These are phyloP conservation scores for Pascua sp. DNA, from an alignment of 1,284 basidiomycete genomes.

Conservation along the genomic window DNA sequence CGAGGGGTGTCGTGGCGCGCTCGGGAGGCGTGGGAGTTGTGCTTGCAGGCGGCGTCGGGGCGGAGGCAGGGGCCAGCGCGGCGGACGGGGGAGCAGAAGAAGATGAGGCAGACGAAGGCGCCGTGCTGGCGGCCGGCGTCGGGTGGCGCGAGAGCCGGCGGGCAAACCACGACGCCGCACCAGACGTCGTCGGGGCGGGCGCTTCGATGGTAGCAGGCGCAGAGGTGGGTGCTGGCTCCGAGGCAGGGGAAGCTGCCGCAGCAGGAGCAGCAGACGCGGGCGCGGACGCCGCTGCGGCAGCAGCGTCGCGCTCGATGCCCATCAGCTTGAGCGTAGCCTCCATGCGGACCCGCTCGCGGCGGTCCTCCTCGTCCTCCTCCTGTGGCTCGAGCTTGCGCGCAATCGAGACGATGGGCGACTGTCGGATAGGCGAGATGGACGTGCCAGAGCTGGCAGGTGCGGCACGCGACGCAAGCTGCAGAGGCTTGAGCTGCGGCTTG, in stretches of 20 bases:
- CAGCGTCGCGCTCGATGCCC: conserved; percentile 62
- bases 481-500: conserved; percentile 31
- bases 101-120: background rate
- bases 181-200: background rate
- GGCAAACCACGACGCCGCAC: conserved; percentile 1
- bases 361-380: conserved; percentile 83
- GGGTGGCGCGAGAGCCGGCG: conserved; percentile 13
- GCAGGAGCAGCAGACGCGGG: background rate
- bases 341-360: conserved; percentile 73
- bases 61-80: background rate
- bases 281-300: conserved; percentile 14
- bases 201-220: background rate
- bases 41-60: background rate
- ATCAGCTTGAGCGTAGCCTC: conserved; percentile 86
- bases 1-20: conserved; percentile 17
- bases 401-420: conserved; percentile 35
- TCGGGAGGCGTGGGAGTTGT: background rate
- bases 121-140: conserved; percentile 3
- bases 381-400: conserved; percentile 55
- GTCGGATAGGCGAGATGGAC: conserved; percentile 52
- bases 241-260: background rate
- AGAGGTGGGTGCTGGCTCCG: background rate
- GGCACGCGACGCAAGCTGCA: conserved; percentile 25
- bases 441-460: conserved; percentile 2
- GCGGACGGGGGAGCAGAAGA: background rate